Evolutionary conservation across 140 eudicot species (phyloP).

Genomic region (Artemisia princeps): DNA sequence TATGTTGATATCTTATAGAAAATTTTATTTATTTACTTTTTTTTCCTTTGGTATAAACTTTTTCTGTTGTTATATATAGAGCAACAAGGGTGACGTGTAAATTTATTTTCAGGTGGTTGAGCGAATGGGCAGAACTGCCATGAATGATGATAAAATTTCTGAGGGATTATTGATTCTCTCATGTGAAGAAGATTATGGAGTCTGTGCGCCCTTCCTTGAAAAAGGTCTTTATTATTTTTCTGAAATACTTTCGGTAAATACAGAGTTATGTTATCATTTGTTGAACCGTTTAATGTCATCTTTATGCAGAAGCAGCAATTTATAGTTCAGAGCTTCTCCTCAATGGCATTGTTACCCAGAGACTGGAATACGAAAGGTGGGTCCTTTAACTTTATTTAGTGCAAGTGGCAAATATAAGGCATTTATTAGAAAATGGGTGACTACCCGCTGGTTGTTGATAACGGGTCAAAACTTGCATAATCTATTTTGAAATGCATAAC

Average conservation of each 20-base stretch:
- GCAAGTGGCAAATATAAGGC: no score
- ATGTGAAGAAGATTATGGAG: conserved; percentile 80
- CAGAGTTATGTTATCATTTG: background rate
- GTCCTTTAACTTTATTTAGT: background rate
- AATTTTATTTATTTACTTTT: no score
- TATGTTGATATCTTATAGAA: no score
- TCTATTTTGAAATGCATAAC: no score
- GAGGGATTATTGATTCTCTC: conserved; percentile 61
- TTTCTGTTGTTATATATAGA: background rate
- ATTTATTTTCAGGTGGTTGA: conserved; percentile 54
- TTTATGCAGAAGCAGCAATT: conserved; percentile 55
- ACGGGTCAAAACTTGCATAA: no score
- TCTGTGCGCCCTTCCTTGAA: conserved; percentile 67
- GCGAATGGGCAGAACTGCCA: conserved; percentile 53
- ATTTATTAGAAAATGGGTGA: no score
- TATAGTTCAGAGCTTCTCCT: conserved; percentile 86
- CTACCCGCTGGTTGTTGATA: no score
- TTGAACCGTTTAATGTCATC: background rate
- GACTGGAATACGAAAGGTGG: conserved; percentile 78
- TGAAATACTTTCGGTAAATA: background rate
- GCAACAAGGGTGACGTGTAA: background rate
- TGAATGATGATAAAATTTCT: conserved; percentile 43
- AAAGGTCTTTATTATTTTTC: conserved; percentile 41
- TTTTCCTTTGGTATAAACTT: conserved; percentile 1
- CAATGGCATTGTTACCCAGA: conserved; percentile 84